Evolutionary conservation across 257 asterid species (phyloP), one percentile per base, ranked within the genome.

Genomic region (Linaria vulgaris): DNA sequence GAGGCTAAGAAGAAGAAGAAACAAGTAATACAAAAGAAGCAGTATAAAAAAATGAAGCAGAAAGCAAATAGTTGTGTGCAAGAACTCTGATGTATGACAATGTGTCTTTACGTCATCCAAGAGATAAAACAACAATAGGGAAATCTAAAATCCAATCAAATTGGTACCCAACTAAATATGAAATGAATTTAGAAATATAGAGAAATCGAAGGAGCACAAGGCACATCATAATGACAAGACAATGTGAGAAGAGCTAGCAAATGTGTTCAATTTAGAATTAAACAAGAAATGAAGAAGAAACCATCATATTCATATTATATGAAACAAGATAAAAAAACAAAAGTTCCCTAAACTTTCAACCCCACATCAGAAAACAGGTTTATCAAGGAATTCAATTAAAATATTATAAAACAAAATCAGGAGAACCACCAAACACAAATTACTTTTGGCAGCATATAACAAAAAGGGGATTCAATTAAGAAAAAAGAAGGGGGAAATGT

Each of bases 341-440:
- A 54, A 70, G 47, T 15, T 12, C 55, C 59, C 69, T 52, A 25
- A 27, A 16, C 46, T 50, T 61, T 23, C 34, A 59, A 21, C 43
- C 38, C 31, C 39, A 59, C 59, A 37, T 56, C 43, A 63, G 61
- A 12, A 45, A 12, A 34, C 72, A 67, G 31, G 41, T 44, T 21
- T 14, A 25, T 5, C 60, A 37, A n/a, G 11, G 12, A 59, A 64
- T 22, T 24, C 21, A 44, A 61, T 23, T 16, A 23, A 46, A 55
- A 44, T 37, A 58, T 13, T 14, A 66, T 19, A 38, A n/a, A 68
- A 16, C 46, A 48, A 21, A 57, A 30, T 10, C 41, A 34, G 48
- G 49, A 20, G n/a, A n/a, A n/a, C n/a, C 37, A 47, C 55, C 0
- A 48, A n/a, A 52, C 49, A 25, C 43, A 43, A 44, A 39, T 27